Conservation (phyloP, 495 filamentous ascomycete species). For the Hapsidospora chrysogenum region DNA sequence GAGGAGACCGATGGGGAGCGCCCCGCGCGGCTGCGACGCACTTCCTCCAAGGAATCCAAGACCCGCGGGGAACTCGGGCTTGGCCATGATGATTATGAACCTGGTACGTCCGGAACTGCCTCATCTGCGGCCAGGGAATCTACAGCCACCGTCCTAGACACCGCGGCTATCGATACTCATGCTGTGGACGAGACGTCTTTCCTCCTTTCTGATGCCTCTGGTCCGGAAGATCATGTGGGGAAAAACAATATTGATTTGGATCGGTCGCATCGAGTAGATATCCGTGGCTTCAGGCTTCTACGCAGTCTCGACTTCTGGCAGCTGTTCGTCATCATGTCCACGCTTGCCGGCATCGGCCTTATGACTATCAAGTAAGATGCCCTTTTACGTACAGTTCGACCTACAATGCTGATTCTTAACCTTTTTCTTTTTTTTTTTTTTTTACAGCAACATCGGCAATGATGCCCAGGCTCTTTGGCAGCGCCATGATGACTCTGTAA, state of each 20-base stretch:
- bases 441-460: slow-evolving; percentile 79
- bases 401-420: neutral
- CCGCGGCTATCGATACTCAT: slow-evolving; percentile 8
- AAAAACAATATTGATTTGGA: slow-evolving; percentile 37
- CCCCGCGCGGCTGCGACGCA: slow-evolving; percentile 35
- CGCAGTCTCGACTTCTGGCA: slow-evolving; percentile 73
- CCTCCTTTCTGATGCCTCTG: slow-evolving; percentile 46
- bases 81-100: slow-evolving; percentile 40
- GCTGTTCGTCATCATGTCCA: slow-evolving; percentile 66
- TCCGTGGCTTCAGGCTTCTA: slow-evolving; percentile 73
- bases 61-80: slow-evolving; percentile 17
- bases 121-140: slow-evolving; percentile 8
- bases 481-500: slow-evolving; percentile 59
- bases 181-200: slow-evolving; percentile 66
- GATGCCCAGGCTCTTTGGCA: slow-evolving; percentile 66
- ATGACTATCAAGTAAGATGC: slow-evolving; percentile 94
- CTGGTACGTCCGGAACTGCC: slow-evolving; percentile 45
- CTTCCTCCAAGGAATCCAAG: slow-evolving; percentile 40
- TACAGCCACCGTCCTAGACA: neutral
- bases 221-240: slow-evolving; percentile 28
- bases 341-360: slow-evolving; percentile 80
- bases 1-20: slow-evolving; percentile 15
- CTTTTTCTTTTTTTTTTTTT: too few relatives aligned
- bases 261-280: slow-evolving; percentile 61
- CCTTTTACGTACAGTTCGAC: neutral